Base-by-base conservation (phyloP, 2,329 filamentous ascomycete species). In the Microcyclospora tardicrescens region DNA sequence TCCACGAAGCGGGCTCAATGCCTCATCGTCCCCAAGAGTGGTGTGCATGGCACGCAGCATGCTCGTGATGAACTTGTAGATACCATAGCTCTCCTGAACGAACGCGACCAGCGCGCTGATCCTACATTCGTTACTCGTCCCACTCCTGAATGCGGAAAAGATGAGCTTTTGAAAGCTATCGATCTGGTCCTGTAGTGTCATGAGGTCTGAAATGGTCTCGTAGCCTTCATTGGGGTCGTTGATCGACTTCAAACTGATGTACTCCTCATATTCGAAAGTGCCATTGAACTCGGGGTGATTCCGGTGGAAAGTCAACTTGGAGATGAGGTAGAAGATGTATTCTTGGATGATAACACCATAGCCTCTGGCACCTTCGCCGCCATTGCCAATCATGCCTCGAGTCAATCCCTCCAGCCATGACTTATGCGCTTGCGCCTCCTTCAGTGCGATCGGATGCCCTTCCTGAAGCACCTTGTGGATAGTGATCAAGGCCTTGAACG, bases 51-150 rank as follows among this genome's bases (percentile, higher is more conserved):
- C 91, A 40, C 91, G 77, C 45, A 98, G 66, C 91, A 98, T 98
- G 80, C 91, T 98, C 0, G 91, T 98, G 48, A 95, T 87, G 61
- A 98, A 98, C 64, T 96, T 96, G 71, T 98, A 98, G 51, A 98
- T 96, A 35, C 91, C 91, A 62, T 96, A 98, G 60, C 86, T 96
- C 67, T 98, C 91, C 59, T 94, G 85, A 2, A 98, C 91, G 33
- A 98, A 68, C 2, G 87, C 85, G 15, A 96, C 87, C 38, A 98
- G 66, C 1, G 91, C 84, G 11, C 89, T 93, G 54, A 98, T 98
- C 45, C 89, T 76, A 61, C 89, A 96, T 61, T 98, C 91, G 55
- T 96, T 98, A 65, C 94, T 93, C 35, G 82, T 79, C 16, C 87
- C 83, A 48, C 79, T 77, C 43, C 87, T 79, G 65, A 98, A 96